phyloP scores from a whole-genome alignment of 2,329 filamentous ascomycete genomes.

The Periconia sp. region DNA sequence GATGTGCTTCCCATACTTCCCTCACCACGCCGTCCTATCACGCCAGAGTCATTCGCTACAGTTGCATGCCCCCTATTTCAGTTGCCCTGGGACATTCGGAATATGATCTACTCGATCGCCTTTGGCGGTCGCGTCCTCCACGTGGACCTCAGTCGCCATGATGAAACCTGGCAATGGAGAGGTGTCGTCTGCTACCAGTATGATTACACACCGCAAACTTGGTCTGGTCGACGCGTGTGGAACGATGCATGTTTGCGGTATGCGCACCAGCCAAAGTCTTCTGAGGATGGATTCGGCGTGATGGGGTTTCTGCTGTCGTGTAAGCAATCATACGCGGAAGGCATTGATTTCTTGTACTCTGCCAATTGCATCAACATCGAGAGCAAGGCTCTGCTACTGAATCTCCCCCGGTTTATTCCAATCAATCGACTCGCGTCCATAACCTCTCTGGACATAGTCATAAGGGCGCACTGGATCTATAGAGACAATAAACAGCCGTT shows the following conservation, averaged over 20 bases:
- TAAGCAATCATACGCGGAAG: slow-evolving; percentile 13
- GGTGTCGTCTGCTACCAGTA: slow-evolving; percentile 3
- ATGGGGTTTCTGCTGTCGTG: slow-evolving; percentile 15
- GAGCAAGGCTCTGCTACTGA: slow-evolving; percentile 10
- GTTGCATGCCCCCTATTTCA: slow-evolving; percentile 7
- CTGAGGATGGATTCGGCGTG: slow-evolving; percentile 1
- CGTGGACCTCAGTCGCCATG: slow-evolving; percentile 3
- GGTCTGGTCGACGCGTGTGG: neutral
- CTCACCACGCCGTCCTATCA: slow-evolving; percentile 5
- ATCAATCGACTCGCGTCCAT: slow-evolving; percentile 7
- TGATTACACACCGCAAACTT: neutral
- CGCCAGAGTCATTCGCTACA: neutral
- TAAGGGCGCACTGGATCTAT: neutral
- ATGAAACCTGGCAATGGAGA: slow-evolving; percentile 6
- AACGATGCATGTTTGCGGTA: neutral
- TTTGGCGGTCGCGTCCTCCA: slow-evolving; percentile 7
- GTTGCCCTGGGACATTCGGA: slow-evolving; percentile 8
- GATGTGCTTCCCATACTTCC: slow-evolving; percentile 4
- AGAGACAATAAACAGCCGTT: neutral
- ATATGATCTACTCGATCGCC: slow-evolving; percentile 4
- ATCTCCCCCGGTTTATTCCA: slow-evolving; percentile 9
- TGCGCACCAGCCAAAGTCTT: neutral
- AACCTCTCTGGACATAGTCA: slow-evolving; percentile 5
- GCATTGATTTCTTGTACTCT: slow-evolving; percentile 12
- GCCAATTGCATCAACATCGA: slow-evolving; percentile 7